A percentile compares a stretch with the other conserved stretches of the same genome.
These are phyloP conservation scores for Pleurostoma richardsiae DNA, from an alignment of 2,329 filamentous ascomycete genomes.

Conservation along the genomic window DNA sequence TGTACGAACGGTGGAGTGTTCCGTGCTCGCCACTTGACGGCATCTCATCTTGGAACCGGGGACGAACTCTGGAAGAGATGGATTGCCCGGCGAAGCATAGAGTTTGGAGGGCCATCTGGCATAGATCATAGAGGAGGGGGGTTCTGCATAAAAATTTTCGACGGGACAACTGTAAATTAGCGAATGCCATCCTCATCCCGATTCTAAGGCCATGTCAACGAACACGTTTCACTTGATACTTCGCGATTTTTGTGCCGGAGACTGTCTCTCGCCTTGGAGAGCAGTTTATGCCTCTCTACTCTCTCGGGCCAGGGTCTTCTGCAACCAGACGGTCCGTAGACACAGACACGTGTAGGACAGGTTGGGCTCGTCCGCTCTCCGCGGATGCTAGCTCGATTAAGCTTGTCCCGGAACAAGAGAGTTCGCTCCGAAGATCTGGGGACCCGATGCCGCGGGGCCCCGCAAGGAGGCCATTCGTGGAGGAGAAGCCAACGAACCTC, in stretches of 20 bases:
- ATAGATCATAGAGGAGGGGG: slow-evolving; percentile 12
- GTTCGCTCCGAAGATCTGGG: neutral
- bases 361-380: neutral
- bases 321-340: neutral
- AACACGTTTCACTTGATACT: neutral
- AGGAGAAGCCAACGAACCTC: neutral
- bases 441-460: neutral
- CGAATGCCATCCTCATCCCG: slow-evolving; percentile 10
- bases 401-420: neutral
- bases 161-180: slow-evolving; percentile 11
- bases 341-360: too few species aligned
- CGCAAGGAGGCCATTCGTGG: neutral
- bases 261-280: neutral
- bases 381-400: neutral
- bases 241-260: neutral
- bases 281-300: neutral
- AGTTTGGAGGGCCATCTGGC: slow-evolving; percentile 1
- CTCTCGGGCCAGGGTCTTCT: neutral
- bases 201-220: slow-evolving; percentile 2
- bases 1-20: slow-evolving; percentile 1
- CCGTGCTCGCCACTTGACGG: slow-evolving; percentile 8
- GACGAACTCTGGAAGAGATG: neutral
- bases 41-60: slow-evolving; percentile 1
- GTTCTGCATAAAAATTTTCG: slow-evolving; percentile 7
- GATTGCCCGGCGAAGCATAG: neutral